Conservation (phyloP, 2,329 filamentous ascomycete genomes). For the Exserohilum rostratum region DNA sequence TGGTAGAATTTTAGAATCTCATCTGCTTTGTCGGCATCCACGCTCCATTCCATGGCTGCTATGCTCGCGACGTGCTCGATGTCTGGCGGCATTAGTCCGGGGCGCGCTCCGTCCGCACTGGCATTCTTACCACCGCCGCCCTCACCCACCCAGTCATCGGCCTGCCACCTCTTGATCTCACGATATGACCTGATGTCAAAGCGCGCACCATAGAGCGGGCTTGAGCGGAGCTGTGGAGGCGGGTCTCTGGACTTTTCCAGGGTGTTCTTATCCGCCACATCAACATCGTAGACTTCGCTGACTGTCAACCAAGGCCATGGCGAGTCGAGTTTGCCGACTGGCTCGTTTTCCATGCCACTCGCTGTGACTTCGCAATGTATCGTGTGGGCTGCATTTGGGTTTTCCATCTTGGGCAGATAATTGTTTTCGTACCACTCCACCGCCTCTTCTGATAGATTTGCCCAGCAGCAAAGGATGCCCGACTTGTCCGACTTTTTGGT, state of each 20-base stretch:
- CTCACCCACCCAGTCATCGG: constrained; percentile 19
- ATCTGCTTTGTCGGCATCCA: constrained; percentile 11
- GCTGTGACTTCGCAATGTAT: constrained; percentile 22
- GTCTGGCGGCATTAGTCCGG: constrained; percentile 15
- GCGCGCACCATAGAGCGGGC: constrained; percentile 10
- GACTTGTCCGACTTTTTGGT: constrained; percentile 28
- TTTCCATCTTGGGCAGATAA: constrained; percentile 13
- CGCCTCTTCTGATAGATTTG: constrained; percentile 18
- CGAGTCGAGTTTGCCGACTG: constrained; percentile 21
- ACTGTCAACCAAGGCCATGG: constrained; percentile 22
- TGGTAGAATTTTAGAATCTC: constrained; percentile 20
- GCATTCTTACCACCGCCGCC: constrained; percentile 11
- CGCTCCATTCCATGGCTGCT: constrained; percentile 22
- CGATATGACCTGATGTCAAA: constrained; percentile 21
- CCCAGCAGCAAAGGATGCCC: constrained; percentile 27
- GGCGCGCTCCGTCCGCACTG: background rate
- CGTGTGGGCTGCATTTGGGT: constrained; percentile 9
- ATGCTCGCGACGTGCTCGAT: constrained; percentile 18
- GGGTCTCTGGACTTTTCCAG: constrained; percentile 7
- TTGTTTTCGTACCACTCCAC: constrained; percentile 24
- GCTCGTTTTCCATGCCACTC: constrained; percentile 23
- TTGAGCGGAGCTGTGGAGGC: constrained; percentile 1
- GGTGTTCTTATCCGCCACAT: constrained; percentile 3
- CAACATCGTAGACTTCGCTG: constrained; percentile 10
- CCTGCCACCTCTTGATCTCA: constrained; percentile 21